These are phyloP conservation scores for Avena sativa DNA, from an alignment of 176 grass and related monocot species.

Conservation along the genomic window DNA sequence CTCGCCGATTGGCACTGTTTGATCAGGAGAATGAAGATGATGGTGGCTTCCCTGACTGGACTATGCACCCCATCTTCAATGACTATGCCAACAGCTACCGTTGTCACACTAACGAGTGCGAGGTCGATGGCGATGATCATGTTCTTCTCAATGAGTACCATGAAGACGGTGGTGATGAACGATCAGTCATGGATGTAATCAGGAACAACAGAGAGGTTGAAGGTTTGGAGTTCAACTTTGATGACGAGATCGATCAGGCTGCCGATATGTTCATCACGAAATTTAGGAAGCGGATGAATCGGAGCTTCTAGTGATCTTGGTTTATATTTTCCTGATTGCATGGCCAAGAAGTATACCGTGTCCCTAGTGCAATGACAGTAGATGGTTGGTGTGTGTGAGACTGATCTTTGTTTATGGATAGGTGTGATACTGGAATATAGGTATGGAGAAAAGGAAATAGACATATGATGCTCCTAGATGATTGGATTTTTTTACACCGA, in stretches of 20 bases:
- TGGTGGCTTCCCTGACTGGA: conserved; percentile 40
- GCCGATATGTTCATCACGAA: conserved; percentile 83
- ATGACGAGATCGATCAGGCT: conserved; percentile 76
- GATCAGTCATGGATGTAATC: conserved; percentile 78
- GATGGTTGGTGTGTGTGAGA: not conserved
- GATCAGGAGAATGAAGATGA: conserved; percentile 12
- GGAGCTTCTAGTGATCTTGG: conserved; percentile 33
- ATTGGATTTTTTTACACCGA: not conserved
- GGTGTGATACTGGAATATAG: not conserved
- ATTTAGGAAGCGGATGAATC: conserved; percentile 66
- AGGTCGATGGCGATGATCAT: conserved; percentile 10
- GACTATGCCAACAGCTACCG: conserved; percentile 24
- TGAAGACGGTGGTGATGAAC: conserved; percentile 23
- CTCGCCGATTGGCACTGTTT: conserved; percentile 26
- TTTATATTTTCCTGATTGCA: not conserved
- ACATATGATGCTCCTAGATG: not conserved
- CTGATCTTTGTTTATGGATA: not conserved
- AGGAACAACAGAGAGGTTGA: conserved; percentile 58
- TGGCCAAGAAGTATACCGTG: not conserved
- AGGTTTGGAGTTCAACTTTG: conserved; percentile 70
- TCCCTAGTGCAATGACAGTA: not conserved
- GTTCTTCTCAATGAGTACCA: not conserved
- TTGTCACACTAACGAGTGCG: not conserved
- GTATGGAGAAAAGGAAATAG: not conserved
- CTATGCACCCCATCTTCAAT: conserved; percentile 48